Percentiles rank a stretch among this genome's conserved stretches.
Evolutionary conservation across 2,329 filamentous ascomycete species (phyloP).

Genomic region (Colletotrichum lupini): DNA sequence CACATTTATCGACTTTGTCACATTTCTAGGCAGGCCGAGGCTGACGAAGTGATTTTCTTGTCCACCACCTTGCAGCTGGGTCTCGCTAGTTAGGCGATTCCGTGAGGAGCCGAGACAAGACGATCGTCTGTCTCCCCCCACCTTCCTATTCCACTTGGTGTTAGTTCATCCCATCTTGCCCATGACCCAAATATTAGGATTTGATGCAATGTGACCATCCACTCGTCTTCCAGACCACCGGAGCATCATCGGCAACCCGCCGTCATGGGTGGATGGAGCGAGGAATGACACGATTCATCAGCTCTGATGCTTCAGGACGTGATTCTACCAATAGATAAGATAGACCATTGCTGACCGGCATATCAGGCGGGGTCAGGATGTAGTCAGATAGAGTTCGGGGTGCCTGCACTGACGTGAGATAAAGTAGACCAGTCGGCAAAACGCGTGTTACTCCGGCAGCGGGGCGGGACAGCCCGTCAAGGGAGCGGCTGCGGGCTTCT

Average conservation of each 20-base stretch:
- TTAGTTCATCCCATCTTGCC: neutral
- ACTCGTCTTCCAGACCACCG: neutral
- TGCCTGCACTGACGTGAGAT: neutral
- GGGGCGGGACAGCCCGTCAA: conserved; percentile 6
- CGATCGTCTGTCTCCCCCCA: neutral
- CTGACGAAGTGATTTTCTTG: neutral
- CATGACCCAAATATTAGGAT: neutral
- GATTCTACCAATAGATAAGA: neutral
- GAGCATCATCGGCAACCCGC: neutral
- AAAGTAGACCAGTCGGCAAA: neutral
- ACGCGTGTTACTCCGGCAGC: neutral
- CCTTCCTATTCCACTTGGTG: neutral
- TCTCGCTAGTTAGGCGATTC: neutral
- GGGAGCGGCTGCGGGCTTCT: neutral
- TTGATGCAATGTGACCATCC: neutral
- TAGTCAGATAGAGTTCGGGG: neutral
- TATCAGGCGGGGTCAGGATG: neutral
- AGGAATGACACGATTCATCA: neutral
- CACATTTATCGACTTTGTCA: neutral
- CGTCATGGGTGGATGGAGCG: neutral
- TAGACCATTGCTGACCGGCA: neutral
- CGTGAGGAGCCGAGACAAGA: neutral
- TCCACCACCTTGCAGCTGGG: neutral
- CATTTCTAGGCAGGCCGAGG: neutral
- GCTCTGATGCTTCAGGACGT: neutral